Percentiles rank a stretch among this genome's conserved stretches.
Evolutionary conservation across 371 early-diverging fungal species (phyloP).

Genomic region (Syncephalastrum sp.): DNA sequence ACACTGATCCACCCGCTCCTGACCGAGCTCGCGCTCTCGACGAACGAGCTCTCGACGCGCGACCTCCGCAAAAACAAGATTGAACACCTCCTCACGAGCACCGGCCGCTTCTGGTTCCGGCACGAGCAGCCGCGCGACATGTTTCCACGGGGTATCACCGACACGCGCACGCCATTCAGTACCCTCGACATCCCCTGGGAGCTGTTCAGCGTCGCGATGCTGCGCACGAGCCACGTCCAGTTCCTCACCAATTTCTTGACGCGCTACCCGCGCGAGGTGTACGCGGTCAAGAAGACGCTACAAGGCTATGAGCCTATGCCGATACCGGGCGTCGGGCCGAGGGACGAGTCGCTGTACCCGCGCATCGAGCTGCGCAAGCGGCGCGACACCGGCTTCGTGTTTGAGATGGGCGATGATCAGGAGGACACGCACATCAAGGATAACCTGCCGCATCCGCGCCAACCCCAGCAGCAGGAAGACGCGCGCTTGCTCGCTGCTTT

Average conservation of each 20-base stretch:
- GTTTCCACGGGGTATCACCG: conserved; percentile 49
- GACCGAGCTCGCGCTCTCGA: conserved; percentile 55
- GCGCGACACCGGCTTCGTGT: conserved; percentile 16
- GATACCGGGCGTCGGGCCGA: conserved; percentile 4
- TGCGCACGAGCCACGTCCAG: conserved; percentile 63
- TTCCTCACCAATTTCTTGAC: conserved; percentile 61
- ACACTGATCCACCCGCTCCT: conserved; percentile 52
- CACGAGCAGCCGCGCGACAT: conserved; percentile 51
- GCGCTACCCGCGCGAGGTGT: conserved; percentile 56
- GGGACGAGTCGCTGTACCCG: conserved; percentile 12
- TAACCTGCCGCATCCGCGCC: conserved; percentile 5
- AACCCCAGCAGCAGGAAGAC: conserved; percentile 27
- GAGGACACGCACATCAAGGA: not conserved
- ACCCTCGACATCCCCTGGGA: conserved; percentile 51
- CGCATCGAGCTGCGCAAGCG: conserved; percentile 23
- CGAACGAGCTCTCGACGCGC: conserved; percentile 58
- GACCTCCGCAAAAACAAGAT: conserved; percentile 67
- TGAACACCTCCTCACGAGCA: conserved; percentile 52
- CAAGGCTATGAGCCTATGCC: conserved; percentile 45
- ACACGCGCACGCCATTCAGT: conserved; percentile 27
- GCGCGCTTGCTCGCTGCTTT: conserved; percentile 42
- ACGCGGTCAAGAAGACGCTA: conserved; percentile 54
- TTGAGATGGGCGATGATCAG: conserved; percentile 11
- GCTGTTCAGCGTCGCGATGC: conserved; percentile 53
- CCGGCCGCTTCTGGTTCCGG: conserved; percentile 65